These are phyloP conservation scores for Theileria sp. DNA, from an alignment of 169 alveolate species.

Conservation along the genomic window DNA sequence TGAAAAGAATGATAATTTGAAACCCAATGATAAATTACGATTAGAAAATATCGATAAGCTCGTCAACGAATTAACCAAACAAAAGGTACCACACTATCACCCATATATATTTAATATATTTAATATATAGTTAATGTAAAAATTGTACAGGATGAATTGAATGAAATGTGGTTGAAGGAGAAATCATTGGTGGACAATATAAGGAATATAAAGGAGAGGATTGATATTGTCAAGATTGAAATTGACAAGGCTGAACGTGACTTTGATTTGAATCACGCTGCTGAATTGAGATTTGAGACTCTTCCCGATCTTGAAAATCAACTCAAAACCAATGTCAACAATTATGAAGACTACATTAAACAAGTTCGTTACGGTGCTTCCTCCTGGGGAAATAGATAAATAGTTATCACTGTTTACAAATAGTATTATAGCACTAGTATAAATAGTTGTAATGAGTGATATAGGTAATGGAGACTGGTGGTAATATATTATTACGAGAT, in stretches of 20 bases:
- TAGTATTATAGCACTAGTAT: no score
- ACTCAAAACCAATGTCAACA: conserved; percentile 64
- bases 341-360: conserved; percentile 69
- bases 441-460: background rate
- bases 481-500: conserved; percentile 73
- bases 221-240: conserved; percentile 80
- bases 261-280: conserved; percentile 83
- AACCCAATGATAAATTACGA: background rate
- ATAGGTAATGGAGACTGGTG: conserved; percentile 42
- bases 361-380: conserved; percentile 19
- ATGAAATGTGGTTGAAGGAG: conserved; percentile 76
- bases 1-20: background rate
- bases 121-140: conserved; percentile 27
- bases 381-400: no score
- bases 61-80: conserved; percentile 18
- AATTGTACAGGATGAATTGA: conserved; percentile 64
- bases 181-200: conserved; percentile 77
- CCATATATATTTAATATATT: conserved; percentile 8
- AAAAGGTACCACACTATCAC: conserved; percentile 18
- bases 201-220: conserved; percentile 75
- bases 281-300: conserved; percentile 84
- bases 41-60: conserved; percentile 11
- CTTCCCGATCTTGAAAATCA: conserved; percentile 83
- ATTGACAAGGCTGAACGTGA: conserved; percentile 82
- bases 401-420: no score